Evolutionary conservation across 306 rosid genomes (phyloP), one percentile per base, ranked within the genome.

Genomic region (Vigna angularis): DNA sequence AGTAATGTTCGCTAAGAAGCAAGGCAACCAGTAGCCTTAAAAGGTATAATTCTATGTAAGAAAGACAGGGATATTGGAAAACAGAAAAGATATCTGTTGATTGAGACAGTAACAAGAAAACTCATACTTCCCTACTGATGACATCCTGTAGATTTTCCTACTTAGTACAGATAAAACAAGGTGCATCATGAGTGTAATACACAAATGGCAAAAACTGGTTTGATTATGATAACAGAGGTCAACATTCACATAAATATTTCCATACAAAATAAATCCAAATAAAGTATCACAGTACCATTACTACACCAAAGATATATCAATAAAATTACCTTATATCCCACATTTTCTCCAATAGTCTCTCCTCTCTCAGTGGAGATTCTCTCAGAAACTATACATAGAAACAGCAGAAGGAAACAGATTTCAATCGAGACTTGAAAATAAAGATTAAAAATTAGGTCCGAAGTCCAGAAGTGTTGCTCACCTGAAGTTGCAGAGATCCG

Each of bases 401-500:
- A 78, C 10, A 16, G 53, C 40, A 20, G 18, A 57, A 80, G 32
- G 20, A 51, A 70, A 72, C 61, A 86, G 59, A 74, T 56, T 17
- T 73, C 68, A 74, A 66, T 62, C 8, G 77, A 32, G 32, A 77
- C 74, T 51, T 45, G 70, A 78, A 67, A 22, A 7, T 36, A 48
- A 78, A 56, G 28, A 57, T 44, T 18, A 24, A n/a, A 45, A 78
- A 47, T 38, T 7, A 45, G 70, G 22, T 28, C 66, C 59, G 1
- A 45, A 45, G 3, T 45, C 50, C 5, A 53, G 47, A 75, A 73
- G 51, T 53, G 75, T 63, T 47, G 75, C 76, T 73, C 62, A 95
- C 99, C 99, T 91, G 99, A 95, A 9, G 64, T 83, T 68, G 98
- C 96, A 32, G 99, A 95, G 84, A 95, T 88, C 59, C 98, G 97